A percentile compares a stretch with the other conserved stretches of the same genome.
phyloP scores from a whole-genome alignment of 495 filamentous ascomycete species.

The Podospora pseudoanserina region DNA sequence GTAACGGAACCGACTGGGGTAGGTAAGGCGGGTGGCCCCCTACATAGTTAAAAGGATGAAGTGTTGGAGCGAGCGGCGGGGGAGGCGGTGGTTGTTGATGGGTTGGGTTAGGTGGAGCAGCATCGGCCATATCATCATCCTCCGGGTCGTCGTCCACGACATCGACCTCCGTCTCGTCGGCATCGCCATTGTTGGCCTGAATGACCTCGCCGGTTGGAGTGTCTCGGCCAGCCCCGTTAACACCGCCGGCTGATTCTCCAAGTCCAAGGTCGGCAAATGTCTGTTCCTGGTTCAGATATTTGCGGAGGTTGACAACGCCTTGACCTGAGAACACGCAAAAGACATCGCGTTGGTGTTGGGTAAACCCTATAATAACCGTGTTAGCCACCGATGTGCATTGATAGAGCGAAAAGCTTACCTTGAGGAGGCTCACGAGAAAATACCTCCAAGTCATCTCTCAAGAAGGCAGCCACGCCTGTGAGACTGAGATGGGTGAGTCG shows the following conservation, averaged over 20 bases:
- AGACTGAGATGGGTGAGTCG: constrained; percentile 92
- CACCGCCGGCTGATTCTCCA: neutral
- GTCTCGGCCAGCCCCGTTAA: constrained; percentile 8
- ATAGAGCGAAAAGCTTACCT: constrained; percentile 41
- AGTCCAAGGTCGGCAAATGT: constrained; percentile 27
- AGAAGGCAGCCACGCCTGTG: constrained; percentile 85
- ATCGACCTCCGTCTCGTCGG: constrained; percentile 18
- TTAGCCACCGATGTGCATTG: constrained; percentile 25
- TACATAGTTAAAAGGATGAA: neutral
- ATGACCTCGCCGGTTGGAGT: constrained; percentile 2
- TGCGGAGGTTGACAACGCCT: constrained; percentile 73
- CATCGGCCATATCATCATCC: neutral
- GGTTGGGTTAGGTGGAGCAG: neutral
- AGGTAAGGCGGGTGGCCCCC: neutral
- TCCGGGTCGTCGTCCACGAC: constrained; percentile 15
- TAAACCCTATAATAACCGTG: constrained; percentile 66
- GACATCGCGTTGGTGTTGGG: constrained; percentile 86
- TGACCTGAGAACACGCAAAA: constrained; percentile 96
- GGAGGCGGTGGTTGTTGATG: neutral
- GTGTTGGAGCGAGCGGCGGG: neutral
- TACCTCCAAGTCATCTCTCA: constrained; percentile 68
- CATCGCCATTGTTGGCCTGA: constrained; percentile 11
- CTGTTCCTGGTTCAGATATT: constrained; percentile 58
- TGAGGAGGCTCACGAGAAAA: constrained; percentile 85
- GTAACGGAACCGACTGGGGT: neutral